Conservation (phyloP, 164 flowering plant genomes). For the Chimonanthus praecox region DNA sequence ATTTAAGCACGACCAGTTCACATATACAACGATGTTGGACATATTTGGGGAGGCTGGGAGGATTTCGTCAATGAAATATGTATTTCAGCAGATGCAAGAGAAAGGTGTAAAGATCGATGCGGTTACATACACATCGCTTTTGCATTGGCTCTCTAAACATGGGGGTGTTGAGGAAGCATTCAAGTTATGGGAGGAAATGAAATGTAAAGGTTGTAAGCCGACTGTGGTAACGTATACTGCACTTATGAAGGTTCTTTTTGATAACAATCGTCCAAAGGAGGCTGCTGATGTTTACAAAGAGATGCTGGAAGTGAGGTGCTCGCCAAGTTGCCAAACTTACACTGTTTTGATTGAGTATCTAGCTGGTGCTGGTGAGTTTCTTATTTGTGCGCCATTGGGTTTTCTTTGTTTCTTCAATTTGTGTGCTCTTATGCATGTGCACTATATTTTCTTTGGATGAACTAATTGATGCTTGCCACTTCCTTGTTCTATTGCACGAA, state of each 20-base stretch:
- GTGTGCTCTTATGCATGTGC: background rate
- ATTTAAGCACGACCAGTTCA: conserved; percentile 87
- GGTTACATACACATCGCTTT: conserved; percentile 69
- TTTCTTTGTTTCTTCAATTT: background rate
- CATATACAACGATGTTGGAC: conserved; percentile 91
- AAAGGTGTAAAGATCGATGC: conserved; percentile 63
- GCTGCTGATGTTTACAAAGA: conserved; percentile 65
- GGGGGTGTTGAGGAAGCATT: conserved; percentile 71
- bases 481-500: background rate
- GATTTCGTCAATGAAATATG: conserved; percentile 66
- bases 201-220: conserved; percentile 46
- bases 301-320: conserved; percentile 60
- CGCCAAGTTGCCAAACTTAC: conserved; percentile 84
- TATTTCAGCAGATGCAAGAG: conserved; percentile 71
- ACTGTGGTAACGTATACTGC: conserved; percentile 77
- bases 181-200: conserved; percentile 78
- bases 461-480: background rate
- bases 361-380: conserved; percentile 55
- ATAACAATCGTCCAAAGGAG: conserved; percentile 39
- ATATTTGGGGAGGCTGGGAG: conserved; percentile 89
- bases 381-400: background rate
- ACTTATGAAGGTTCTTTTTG: conserved; percentile 76
- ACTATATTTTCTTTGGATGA: background rate
- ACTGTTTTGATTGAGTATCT: conserved; percentile 85
- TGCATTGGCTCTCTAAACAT: conserved; percentile 80